Evolutionary conservation across 2,329 filamentous ascomycete genomes (phyloP).

Genomic region (Pseudogymnoascus sp.): DNA sequence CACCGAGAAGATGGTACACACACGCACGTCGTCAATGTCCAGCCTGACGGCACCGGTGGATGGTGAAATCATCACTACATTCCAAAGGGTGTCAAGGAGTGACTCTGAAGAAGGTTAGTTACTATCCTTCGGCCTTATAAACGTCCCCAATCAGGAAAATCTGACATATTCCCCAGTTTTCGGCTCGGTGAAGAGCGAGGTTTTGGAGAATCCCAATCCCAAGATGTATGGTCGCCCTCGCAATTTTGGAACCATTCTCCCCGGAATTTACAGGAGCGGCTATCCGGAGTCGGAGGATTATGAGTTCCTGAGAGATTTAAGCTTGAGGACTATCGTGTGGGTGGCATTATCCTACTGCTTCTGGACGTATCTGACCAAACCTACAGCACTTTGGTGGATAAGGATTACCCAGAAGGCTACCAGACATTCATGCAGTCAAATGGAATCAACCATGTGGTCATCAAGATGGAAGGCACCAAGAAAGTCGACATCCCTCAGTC

Average conservation of each 20-base stretch:
- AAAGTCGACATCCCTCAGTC: slow-evolving; percentile 59
- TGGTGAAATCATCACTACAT: not conserved
- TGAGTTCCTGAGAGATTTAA: slow-evolving; percentile 56
- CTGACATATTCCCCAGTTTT: not conserved
- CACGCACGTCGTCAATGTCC: not conserved
- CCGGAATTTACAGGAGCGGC: slow-evolving; percentile 71
- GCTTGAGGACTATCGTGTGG: slow-evolving; percentile 73
- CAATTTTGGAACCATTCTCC: slow-evolving; percentile 71
- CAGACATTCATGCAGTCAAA: slow-evolving; percentile 55
- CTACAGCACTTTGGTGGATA: slow-evolving; percentile 52
- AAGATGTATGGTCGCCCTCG: slow-evolving; percentile 34
- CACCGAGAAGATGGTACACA: not conserved
- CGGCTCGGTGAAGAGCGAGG: slow-evolving; percentile 2
- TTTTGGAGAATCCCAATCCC: slow-evolving; percentile 11
- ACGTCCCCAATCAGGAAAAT: not conserved
- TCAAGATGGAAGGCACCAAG: slow-evolving; percentile 83
- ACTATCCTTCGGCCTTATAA: not conserved
- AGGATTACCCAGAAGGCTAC: slow-evolving; percentile 47
- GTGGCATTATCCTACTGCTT: slow-evolving; percentile 22
- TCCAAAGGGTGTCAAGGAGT: not conserved
- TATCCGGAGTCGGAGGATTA: slow-evolving; percentile 68
- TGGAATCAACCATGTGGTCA: slow-evolving; percentile 62
- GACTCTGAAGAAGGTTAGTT: slow-evolving; percentile 6
- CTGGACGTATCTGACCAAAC: slow-evolving; percentile 11
- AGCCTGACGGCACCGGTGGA: not conserved